phyloP scores from a whole-genome alignment of 2,329 filamentous ascomycete species.

The Aureobasidium sp. region DNA sequence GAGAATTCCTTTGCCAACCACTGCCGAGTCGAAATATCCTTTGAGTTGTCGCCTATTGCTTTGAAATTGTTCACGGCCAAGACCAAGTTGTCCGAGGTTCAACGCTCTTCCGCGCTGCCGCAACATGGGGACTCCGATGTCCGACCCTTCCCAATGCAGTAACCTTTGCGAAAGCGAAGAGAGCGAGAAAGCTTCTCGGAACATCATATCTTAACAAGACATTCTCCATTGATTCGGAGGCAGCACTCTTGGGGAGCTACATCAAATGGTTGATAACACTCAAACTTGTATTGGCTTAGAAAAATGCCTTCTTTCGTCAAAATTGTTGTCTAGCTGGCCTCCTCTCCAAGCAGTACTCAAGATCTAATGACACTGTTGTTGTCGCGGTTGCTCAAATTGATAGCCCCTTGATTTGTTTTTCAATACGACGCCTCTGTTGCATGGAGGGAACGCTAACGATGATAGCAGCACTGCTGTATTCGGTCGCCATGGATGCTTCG shows the following conservation, averaged over 20 bases:
- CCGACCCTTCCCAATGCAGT: neutral
- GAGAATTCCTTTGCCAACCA: neutral
- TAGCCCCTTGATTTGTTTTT: too few relatives aligned
- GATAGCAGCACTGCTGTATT: slow-evolving; percentile 8
- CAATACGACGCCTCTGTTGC: neutral
- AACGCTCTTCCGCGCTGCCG: neutral
- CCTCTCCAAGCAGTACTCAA: too few relatives aligned
- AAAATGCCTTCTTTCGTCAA: too few relatives aligned
- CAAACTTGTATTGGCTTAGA: neutral
- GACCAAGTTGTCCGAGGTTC: neutral
- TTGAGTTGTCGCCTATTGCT: slow-evolving; percentile 1
- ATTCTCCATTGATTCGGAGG: neutral
- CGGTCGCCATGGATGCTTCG: neutral
- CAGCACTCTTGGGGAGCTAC: neutral
- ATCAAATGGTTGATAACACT: neutral
- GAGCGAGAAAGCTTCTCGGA: neutral
- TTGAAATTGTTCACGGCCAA: slow-evolving; percentile 8
- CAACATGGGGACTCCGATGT: neutral
- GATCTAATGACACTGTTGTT: too few relatives aligned
- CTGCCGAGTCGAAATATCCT: neutral
- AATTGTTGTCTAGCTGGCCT: neutral
- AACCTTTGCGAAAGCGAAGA: slow-evolving; percentile 5
- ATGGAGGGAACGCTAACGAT: neutral
- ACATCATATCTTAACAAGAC: neutral
- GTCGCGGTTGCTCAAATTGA: too few relatives aligned